Conservation (phyloP, 495 filamentous ascomycete species). For the Xylaria acuta region DNA sequence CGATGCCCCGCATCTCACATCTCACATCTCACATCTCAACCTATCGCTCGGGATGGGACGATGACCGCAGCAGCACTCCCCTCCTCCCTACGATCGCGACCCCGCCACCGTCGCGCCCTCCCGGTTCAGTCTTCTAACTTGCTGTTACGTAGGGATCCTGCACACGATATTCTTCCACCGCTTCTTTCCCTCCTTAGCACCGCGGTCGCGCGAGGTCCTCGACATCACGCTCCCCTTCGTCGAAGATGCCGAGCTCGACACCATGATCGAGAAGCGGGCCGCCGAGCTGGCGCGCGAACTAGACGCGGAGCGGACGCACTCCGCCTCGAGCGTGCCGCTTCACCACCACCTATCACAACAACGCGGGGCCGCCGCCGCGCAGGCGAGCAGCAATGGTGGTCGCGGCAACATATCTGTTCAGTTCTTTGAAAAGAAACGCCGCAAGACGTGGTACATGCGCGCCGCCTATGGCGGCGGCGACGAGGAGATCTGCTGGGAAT, state of each 20-base stretch:
- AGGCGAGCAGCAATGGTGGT: slow-evolving; percentile 55
- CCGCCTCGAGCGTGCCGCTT: slow-evolving; percentile 25
- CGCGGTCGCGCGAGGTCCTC: slow-evolving; percentile 86
- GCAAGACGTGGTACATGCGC: slow-evolving; percentile 82
- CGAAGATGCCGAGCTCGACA: slow-evolving; percentile 88
- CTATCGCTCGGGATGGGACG: neutral
- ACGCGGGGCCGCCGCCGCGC: slow-evolving; percentile 20
- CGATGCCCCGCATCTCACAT: slow-evolving; percentile 31
- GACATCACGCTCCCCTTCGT: slow-evolving; percentile 90
- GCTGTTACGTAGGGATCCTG: slow-evolving; percentile 70
- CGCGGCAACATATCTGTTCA: slow-evolving; percentile 84
- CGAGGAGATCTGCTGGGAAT: slow-evolving; percentile 96
- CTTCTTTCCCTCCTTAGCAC: slow-evolving; percentile 86
- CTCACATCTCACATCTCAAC: too few species aligned
- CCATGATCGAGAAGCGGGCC: slow-evolving; percentile 87
- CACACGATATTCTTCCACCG: slow-evolving; percentile 99
- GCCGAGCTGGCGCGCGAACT: slow-evolving; percentile 73
- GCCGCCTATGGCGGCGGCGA: slow-evolving; percentile 76
- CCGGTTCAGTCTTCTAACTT: neutral
- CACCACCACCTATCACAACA: slow-evolving; percentile 27
- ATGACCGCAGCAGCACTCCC: neutral
- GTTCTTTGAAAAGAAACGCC: slow-evolving; percentile 91
- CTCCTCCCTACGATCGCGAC: neutral
- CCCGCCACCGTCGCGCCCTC: slow-evolving; percentile 2
- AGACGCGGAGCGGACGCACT: slow-evolving; percentile 52